These are phyloP conservation scores for Dioszegia crocea DNA, from an alignment of 768 basidiomycete species.

Conservation along the genomic window DNA sequence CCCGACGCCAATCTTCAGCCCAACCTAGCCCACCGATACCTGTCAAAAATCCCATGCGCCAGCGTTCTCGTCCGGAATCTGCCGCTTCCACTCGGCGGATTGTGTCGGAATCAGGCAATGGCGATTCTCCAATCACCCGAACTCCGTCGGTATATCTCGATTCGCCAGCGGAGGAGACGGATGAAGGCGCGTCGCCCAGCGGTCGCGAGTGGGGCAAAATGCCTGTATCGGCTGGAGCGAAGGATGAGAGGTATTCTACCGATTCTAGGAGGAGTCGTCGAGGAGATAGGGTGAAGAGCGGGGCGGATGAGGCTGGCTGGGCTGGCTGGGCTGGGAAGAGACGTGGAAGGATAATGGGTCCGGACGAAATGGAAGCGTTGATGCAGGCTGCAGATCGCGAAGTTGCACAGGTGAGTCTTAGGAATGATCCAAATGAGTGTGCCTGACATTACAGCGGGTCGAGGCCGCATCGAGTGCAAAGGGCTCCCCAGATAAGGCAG, in stretches of 20 bases:
- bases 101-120: neutral
- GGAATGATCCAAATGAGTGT: too few relatives aligned
- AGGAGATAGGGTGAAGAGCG: neutral
- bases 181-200: neutral
- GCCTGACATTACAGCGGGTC: too few relatives aligned
- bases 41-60: constrained; percentile 30
- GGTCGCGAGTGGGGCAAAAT: neutral
- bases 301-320: neutral
- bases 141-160: constrained; percentile 4
- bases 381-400: neutral
- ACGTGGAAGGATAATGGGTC: constrained; percentile 1
- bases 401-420: neutral
- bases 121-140: neutral
- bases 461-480: too few relatives aligned
- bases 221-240: neutral
- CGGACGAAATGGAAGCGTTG: constrained; percentile 5
- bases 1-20: neutral
- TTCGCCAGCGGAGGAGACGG: constrained; percentile 1
- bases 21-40: constrained; percentile 39
- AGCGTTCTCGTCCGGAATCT: constrained; percentile 17
- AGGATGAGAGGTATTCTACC: neutral
- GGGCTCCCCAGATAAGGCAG: too few relatives aligned
- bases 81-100: neutral
- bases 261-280: neutral
- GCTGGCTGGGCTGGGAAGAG: neutral